Percentiles rank a stretch among this genome's conserved stretches.
Conservation (phyloP, 768 basidiomycete genomes). For the Psilocybe subaeruginosa region DNA sequence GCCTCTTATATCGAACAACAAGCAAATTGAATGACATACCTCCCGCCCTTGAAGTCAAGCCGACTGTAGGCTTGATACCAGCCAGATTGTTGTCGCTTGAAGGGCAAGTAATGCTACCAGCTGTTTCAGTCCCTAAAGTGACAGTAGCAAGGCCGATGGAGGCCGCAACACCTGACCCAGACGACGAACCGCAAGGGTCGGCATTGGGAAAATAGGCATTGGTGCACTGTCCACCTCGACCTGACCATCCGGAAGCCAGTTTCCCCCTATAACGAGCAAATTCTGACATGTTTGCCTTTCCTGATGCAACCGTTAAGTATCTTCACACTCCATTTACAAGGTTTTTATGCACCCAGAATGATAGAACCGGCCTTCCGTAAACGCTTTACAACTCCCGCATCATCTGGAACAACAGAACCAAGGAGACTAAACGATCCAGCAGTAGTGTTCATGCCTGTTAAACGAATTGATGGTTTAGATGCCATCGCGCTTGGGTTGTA, state of each 20-base stretch:
- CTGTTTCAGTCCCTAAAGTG: slow-evolving; percentile 51
- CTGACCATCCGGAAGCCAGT: slow-evolving; percentile 60
- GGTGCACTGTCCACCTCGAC: slow-evolving; percentile 53
- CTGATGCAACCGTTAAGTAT: slow-evolving; percentile 22
- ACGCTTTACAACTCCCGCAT: slow-evolving; percentile 47
- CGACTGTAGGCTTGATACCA: slow-evolving; percentile 64
- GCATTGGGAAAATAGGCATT: slow-evolving; percentile 53
- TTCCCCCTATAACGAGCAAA: slow-evolving; percentile 51
- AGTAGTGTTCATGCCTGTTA: slow-evolving; percentile 47
- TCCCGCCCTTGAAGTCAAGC: slow-evolving; percentile 60
- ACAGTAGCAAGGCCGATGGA: slow-evolving; percentile 54
- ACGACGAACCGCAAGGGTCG: slow-evolving; percentile 61
- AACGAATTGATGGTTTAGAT: too few species aligned
- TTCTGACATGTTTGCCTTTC: slow-evolving; percentile 62
- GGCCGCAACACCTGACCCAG: slow-evolving; percentile 58
- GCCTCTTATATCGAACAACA: neutral
- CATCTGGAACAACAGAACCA: slow-evolving; percentile 45
- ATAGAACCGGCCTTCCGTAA: slow-evolving; percentile 47
- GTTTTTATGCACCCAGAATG: slow-evolving; percentile 36
- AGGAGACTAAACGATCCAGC: slow-evolving; percentile 47
- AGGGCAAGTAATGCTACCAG: slow-evolving; percentile 60
- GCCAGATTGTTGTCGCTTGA: slow-evolving; percentile 54
- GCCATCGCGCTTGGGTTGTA: too few species aligned
- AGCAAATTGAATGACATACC: slow-evolving; percentile 32
- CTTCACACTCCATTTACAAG: neutral